These are phyloP conservation scores for Fusarium torulosum DNA, from an alignment of 2,329 filamentous ascomycete genomes.

Conservation along the genomic window DNA sequence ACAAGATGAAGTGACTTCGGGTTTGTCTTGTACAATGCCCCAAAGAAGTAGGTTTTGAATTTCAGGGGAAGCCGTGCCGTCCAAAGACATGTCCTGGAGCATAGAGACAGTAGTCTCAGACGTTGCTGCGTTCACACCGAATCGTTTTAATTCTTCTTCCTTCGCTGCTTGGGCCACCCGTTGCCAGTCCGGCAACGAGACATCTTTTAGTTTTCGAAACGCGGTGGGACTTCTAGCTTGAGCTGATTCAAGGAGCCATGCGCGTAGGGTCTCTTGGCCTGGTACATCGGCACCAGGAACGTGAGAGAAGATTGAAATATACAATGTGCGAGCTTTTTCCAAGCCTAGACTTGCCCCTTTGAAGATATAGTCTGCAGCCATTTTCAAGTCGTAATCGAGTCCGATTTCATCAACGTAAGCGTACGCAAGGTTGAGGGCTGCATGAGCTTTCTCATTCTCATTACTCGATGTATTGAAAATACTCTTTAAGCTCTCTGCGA, in stretches of 20 bases:
- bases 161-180: neutral
- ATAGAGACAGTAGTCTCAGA: no score
- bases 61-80: neutral
- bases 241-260: neutral
- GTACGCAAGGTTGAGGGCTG: neutral
- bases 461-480: neutral
- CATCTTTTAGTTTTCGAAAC: neutral
- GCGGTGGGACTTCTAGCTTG: neutral
- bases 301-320: neutral
- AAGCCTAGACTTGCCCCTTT: neutral
- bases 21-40: neutral
- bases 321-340: neutral
- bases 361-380: neutral
- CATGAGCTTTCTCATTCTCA: neutral
- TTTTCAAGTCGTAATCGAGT: neutral
- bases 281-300: neutral
- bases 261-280: neutral
- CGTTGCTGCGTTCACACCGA: no score
- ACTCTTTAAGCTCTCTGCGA: neutral
- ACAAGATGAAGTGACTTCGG: neutral
- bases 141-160: neutral
- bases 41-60: neutral
- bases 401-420: neutral
- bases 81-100: neutral
- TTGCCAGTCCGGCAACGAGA: neutral